These are phyloP conservation scores for Mycena floridula DNA, from an alignment of 768 basidiomycete species.

Conservation along the genomic window DNA sequence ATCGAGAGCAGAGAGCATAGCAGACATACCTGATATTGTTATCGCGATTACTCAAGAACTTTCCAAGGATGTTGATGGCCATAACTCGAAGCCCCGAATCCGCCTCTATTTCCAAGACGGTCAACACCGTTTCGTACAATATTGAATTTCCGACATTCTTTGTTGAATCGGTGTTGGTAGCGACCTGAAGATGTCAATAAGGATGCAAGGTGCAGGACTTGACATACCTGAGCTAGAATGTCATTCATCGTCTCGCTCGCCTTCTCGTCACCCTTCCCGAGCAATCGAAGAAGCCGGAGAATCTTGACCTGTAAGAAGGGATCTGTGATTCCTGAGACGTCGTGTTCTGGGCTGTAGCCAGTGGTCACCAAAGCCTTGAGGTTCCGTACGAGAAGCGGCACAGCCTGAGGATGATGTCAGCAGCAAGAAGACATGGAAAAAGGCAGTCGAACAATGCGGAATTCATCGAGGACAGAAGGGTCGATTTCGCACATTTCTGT, in stretches of 20 bases:
- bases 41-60: slow-evolving; percentile 95
- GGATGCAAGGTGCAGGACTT: no score
- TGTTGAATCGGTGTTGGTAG: slow-evolving; percentile 96
- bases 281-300: slow-evolving; percentile 78
- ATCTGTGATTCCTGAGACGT: slow-evolving; percentile 98
- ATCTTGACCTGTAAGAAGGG: slow-evolving; percentile 94
- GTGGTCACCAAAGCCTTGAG: slow-evolving; percentile 93
- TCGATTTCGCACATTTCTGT: slow-evolving; percentile 92
- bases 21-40: slow-evolving; percentile 99
- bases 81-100: slow-evolving; percentile 94
- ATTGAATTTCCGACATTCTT: slow-evolving; percentile 99
- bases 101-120: slow-evolving; percentile 95
- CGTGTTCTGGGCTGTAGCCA: slow-evolving; percentile 97
- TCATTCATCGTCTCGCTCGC: slow-evolving; percentile 98
- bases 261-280: slow-evolving; percentile 78
- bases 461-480: slow-evolving; percentile 67
- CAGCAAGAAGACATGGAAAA: slow-evolving; percentile 2
- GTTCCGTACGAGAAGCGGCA: slow-evolving; percentile 89
- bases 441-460: slow-evolving; percentile 66
- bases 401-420: slow-evolving; percentile 48
- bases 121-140: slow-evolving; percentile 94
- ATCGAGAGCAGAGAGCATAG: no score
- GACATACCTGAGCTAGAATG: slow-evolving; percentile 93
- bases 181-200: no score
- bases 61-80: slow-evolving; percentile 99